Base-by-base conservation (phyloP, 2,329 filamentous ascomycete genomes). In the Nannizziopsis barbatae region DNA sequence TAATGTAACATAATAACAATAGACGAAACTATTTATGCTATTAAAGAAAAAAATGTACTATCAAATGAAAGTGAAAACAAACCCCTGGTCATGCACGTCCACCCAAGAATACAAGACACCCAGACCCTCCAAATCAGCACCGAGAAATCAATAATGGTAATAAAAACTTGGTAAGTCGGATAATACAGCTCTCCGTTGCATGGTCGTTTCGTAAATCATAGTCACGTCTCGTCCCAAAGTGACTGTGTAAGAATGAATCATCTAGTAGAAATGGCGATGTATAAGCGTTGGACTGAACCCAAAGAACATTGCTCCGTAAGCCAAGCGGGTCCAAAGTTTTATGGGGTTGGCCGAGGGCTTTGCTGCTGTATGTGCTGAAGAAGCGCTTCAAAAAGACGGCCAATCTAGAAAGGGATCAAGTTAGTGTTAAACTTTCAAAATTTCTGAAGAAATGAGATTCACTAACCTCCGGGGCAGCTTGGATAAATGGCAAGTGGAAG, bases 401-500 rank as follows among this genome's bases (percentile, higher is more conserved):
- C 66, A 55, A 70, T 70, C 67, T 70, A 44, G 11, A 46, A 10
- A 46, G 11, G 9, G 31, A 2, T 30, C 30, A 17, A 36, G 40
- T 44, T 12, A 43, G 15, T 12, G 17, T 14, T 22, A 22, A 15
- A 22, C 30, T 52, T 44, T 14, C n/a, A 18, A 6, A 42, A 33
- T 18, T 20, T 18, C 2, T 8, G 7, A 48, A 12, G 32, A 11
- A 47, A 7, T n/a, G 12, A 30, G 33, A 10, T 1, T 22, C 37
- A 56, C 64, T 65, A 73, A 93, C 88, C 74, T 95, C 88, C 55
- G 88, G 88, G 57, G 83, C 80, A 56, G 83, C 78, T 72, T 95
- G 93, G 68, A 96, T 85, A 60, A 94, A 95, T 20, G 86, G 85
- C 56, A 95, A 75, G 44, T 92, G 86, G 72, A 93, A 96, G 73